These are phyloP conservation scores for Diaporthe citrichinensis DNA, from an alignment of 2,329 filamentous ascomycete genomes.

Conservation along the genomic window DNA sequence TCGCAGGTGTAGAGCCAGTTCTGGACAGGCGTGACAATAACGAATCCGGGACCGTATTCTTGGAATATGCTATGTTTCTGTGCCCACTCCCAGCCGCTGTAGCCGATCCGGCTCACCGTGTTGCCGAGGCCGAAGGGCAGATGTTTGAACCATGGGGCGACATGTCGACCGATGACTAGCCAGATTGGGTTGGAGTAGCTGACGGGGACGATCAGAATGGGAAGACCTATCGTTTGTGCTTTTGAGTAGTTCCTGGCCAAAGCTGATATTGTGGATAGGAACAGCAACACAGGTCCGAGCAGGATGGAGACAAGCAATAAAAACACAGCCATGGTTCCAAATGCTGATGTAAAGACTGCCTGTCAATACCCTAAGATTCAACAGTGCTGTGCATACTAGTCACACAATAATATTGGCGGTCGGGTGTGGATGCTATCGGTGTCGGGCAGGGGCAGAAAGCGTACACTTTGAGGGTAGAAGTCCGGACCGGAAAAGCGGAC, in stretches of 20 bases:
- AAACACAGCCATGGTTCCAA: neutral
- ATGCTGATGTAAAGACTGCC: neutral
- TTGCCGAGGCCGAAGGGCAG: neutral
- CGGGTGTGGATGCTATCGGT: too few species aligned
- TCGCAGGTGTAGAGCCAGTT: neutral
- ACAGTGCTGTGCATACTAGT: neutral
- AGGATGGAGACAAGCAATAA: neutral
- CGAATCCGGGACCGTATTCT: neutral
- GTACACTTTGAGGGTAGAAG: neutral
- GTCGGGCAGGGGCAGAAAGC: neutral
- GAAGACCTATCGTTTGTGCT: neutral
- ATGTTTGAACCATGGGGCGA: neutral
- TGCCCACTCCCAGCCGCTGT: neutral
- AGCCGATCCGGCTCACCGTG: neutral
- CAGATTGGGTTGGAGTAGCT: neutral
- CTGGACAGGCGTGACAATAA: neutral
- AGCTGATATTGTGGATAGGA: neutral
- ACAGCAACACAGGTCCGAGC: neutral
- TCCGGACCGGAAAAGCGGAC: neutral
- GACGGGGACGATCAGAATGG: neutral
- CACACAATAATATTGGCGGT: neutral
- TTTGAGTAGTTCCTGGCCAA: neutral
- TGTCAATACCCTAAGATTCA: neutral
- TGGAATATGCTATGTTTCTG: neutral
- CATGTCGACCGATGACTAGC: neutral